Percentiles rank a stretch among this genome's conserved stretches.
phyloP scores from a whole-genome alignment of 805 yeast species.

The Metschnikowia cubensis region DNA sequence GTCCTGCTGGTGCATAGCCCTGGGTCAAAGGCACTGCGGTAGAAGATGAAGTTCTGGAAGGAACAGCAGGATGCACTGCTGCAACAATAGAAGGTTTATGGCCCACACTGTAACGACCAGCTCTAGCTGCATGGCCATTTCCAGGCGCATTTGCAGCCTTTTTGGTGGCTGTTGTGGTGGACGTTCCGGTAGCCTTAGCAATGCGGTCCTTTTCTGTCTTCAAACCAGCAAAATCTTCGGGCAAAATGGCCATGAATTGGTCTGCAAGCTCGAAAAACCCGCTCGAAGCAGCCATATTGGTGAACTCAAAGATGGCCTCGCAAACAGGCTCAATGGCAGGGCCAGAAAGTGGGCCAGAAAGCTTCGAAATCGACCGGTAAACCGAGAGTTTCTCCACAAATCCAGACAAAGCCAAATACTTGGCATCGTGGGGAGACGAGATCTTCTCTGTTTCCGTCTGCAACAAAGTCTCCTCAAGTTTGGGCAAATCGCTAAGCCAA shows the following conservation, averaged over 20 bases:
- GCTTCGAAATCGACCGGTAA: slow-evolving; percentile 51
- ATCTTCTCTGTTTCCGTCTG: slow-evolving; percentile 40
- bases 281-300: slow-evolving; percentile 70
- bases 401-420: slow-evolving; percentile 72
- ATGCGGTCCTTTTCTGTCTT: slow-evolving; percentile 76
- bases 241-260: slow-evolving; percentile 63
- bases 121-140: background rate
- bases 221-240: slow-evolving; percentile 68
- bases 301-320: slow-evolving; percentile 72
- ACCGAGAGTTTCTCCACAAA: slow-evolving; percentile 82
- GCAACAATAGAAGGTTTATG: background rate
- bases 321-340: slow-evolving; percentile 49
- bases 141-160: background rate
- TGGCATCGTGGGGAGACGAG: slow-evolving; percentile 73
- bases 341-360: slow-evolving; percentile 33
- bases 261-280: slow-evolving; percentile 84
- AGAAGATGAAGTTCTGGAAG: background rate
- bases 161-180: background rate
- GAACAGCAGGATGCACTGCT: background rate
- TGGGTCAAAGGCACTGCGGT: background rate
- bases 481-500: slow-evolving; percentile 74
- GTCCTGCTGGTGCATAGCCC: background rate
- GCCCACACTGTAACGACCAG: background rate
- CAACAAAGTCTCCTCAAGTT: slow-evolving; percentile 41
- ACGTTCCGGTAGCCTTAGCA: slow-evolving; percentile 53